Base-by-base conservation (phyloP, 495 filamentous ascomycete species). In the Aspergillus diversus region DNA sequence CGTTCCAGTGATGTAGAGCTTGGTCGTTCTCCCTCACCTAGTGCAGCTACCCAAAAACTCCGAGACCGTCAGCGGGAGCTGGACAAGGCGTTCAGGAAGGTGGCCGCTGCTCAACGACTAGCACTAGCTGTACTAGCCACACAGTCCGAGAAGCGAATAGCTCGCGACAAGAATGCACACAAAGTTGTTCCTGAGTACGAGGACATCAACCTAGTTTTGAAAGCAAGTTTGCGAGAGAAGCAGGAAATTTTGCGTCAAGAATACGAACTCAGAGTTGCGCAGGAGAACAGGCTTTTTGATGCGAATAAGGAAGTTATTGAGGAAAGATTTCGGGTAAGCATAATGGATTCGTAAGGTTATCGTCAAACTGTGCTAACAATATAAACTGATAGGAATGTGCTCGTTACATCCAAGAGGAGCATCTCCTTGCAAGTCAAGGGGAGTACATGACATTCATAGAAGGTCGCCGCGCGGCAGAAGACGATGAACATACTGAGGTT, bases 401-500 rank as follows among this genome's bases (percentile, higher is more conserved):
- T 67, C 34, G 60, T 39, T 56, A 77, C 39, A 72, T 79, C 15
- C 65, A 75, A 57, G 74, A 77, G 1, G 79, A 81, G 39, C 73
- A 76, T 65, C 66, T 77, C 13, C 61, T 69, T 49, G 72, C 77
- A 4, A 73, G 72, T 15, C 71, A 74, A 32, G 79, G 79, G 27
- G 77, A 77, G 6, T 77, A 76, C 57, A 80, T 81, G 73, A 68
- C 71, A 5, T 64, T 79, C 49, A 73, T 80, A 33, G 63, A 69
- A 60, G 75, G 77, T 17, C 74, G 70, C 16, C 72, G 71, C 33
- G 75, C 72, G n/a, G 79, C 76, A 5, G 79, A 80, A 55, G 79
- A 81, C 56, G 79, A 81, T 59, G 77, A 81, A 55, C 79, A 81
- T 58, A 81, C 79, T 6, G 79, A 81, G 69, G 78, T 77, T 66